Evolutionary conservation across 1,284 basidiomycete species (phyloP).

Genomic region (Ceratobasidium papillatum): DNA sequence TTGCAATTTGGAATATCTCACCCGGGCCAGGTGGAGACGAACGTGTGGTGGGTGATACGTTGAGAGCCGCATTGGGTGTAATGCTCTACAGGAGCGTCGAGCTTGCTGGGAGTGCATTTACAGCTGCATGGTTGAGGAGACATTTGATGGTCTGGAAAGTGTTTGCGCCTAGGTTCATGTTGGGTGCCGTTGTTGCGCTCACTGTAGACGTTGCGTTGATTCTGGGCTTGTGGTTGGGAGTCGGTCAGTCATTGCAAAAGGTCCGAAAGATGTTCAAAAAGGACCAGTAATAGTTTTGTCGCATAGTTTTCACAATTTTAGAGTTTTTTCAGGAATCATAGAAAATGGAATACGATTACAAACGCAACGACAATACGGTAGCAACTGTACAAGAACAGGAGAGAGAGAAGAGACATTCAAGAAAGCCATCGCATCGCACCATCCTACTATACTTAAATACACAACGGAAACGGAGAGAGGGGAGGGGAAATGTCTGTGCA

Average conservation of each 20-base stretch:
- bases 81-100: slow-evolving; percentile 76
- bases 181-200: slow-evolving; percentile 62
- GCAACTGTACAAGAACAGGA: slow-evolving; percentile 24
- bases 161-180: slow-evolving; percentile 94
- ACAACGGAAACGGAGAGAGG: not conserved
- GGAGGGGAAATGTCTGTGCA: slow-evolving; percentile 4
- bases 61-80: slow-evolving; percentile 63
- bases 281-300: slow-evolving; percentile 18
- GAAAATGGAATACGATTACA: slow-evolving; percentile 31
- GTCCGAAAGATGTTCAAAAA: slow-evolving; percentile 42
- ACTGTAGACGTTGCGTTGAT: slow-evolving; percentile 56
- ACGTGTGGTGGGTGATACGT: slow-evolving; percentile 53
- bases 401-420: slow-evolving; percentile 7
- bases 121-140: slow-evolving; percentile 79
- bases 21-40: slow-evolving; percentile 57
- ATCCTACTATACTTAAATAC: slow-evolving; percentile 15
- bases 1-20: slow-evolving; percentile 89
- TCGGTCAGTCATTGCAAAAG: slow-evolving; percentile 37
- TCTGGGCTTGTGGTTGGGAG: slow-evolving; percentile 52
- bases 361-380: not conserved
- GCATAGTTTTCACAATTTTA: not conserved
- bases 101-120: slow-evolving; percentile 74
- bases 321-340: not conserved
- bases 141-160: slow-evolving; percentile 99
- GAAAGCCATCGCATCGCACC: not conserved